These are phyloP conservation scores for Backusella luteola DNA, from an alignment of 192 early-diverging fungal genomes.

Conservation along the genomic window DNA sequence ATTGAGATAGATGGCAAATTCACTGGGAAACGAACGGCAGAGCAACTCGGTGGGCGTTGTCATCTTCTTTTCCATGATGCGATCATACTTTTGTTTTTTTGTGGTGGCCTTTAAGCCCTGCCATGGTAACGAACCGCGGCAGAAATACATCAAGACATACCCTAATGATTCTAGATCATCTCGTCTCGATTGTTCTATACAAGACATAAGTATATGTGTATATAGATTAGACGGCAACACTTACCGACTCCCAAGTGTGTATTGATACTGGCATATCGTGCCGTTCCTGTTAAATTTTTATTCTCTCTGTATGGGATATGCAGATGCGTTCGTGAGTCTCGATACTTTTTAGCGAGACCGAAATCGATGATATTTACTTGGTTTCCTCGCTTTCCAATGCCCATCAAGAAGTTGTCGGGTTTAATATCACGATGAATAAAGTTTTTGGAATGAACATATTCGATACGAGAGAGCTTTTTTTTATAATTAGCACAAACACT, in stretches of 20 bases:
- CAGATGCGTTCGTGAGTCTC: conserved; percentile 77
- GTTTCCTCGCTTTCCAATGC: conserved; percentile 78
- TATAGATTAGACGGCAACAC: background rate
- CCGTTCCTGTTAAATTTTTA: conserved; percentile 89
- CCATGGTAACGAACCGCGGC: conserved; percentile 85
- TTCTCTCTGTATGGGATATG: conserved; percentile 91
- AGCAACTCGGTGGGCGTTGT: conserved; percentile 79
- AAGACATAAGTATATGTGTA: background rate
- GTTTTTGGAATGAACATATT: conserved; percentile 74
- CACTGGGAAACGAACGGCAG: conserved; percentile 77
- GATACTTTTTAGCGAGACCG: conserved; percentile 85
- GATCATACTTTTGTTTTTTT: conserved; percentile 93
- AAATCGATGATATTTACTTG: conserved; percentile 89
- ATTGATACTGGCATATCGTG: conserved; percentile 87
- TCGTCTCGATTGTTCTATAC: conserved; percentile 77
- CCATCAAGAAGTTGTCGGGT: conserved; percentile 91
- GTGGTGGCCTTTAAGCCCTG: conserved; percentile 85
- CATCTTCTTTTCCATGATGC: conserved; percentile 95
- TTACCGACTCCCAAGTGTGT: conserved; percentile 75
- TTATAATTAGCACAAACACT: background rate
- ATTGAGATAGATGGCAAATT: conserved; percentile 87
- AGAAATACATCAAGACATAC: conserved; percentile 90
- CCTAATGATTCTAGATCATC: conserved; percentile 88
- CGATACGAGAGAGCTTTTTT: conserved; percentile 57
- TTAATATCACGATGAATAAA: conserved; percentile 91